A percentile compares a stretch with the other conserved stretches of the same genome.
Conservation (phyloP, 1,284 basidiomycete species). For the Mrakiaceae sp. region DNA sequence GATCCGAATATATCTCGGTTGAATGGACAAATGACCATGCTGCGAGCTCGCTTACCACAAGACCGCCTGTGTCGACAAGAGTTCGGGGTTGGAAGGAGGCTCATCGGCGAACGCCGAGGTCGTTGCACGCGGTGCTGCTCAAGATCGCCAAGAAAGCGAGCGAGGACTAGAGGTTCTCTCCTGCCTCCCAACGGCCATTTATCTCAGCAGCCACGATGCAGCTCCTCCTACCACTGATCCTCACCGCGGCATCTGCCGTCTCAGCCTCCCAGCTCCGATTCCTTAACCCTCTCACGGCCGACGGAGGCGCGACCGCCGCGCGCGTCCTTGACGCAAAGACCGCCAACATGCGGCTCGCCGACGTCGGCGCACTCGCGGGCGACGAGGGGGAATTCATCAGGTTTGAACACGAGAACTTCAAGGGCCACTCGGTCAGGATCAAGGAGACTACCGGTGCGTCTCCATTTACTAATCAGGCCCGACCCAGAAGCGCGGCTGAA, state of each 20-base stretch:
- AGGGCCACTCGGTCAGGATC: conserved; percentile 17
- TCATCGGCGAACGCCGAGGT: not conserved
- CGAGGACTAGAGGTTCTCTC: not conserved
- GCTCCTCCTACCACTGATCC: not conserved
- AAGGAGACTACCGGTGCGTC: conserved; percentile 12
- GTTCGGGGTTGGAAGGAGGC: no score
- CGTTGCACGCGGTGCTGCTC: not conserved
- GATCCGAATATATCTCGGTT: no score
- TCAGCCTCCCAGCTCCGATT: conserved; percentile 13
- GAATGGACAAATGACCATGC: no score
- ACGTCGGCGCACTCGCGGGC: conserved; percentile 1
- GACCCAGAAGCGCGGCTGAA: not conserved
- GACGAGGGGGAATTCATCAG: conserved; percentile 7
- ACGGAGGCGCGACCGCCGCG: not conserved
- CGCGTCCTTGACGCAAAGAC: not conserved
- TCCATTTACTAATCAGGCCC: not conserved
- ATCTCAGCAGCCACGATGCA: not conserved
- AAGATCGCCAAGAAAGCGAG: not conserved
- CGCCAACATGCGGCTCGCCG: not conserved
- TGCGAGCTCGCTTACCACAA: no score
- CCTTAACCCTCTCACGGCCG: not conserved
- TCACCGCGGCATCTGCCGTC: not conserved
- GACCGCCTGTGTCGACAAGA: no score
- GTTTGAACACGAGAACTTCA: conserved; percentile 12
- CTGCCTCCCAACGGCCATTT: not conserved